Conservation (phyloP, 345 rosid species). For the Linum usitatissimum region DNA sequence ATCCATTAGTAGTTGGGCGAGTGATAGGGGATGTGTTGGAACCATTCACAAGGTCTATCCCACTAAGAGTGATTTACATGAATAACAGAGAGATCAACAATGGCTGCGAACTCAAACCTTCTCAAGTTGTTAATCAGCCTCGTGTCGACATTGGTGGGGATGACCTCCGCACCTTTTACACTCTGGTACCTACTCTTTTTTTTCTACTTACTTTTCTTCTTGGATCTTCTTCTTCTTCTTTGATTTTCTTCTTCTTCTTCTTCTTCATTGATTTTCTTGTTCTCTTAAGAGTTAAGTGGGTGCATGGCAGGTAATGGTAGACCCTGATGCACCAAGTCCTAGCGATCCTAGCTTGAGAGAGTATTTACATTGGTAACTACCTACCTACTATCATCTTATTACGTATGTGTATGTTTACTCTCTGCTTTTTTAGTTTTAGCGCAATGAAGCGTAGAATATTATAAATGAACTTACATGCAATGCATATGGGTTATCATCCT, state of each 20-base stretch:
- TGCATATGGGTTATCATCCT: no score
- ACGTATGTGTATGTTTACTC: not conserved
- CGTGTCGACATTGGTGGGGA: conserved; percentile 52
- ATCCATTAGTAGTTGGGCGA: conserved; percentile 52
- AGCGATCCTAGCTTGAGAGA: conserved; percentile 50
- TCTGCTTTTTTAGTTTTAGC: no score
- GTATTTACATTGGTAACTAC: conserved; percentile 48
- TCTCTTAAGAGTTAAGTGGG: no score
- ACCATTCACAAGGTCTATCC: conserved; percentile 36
- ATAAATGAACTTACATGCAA: no score
- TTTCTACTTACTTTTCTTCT: not conserved
- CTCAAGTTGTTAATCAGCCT: conserved; percentile 40
- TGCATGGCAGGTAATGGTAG: conserved; percentile 47
- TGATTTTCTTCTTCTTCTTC: no score
- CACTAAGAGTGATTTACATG: conserved; percentile 28
- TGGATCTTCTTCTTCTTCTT: not conserved
- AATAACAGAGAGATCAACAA: conserved; percentile 29
- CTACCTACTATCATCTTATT: not conserved
- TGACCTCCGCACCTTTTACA: conserved; percentile 57
- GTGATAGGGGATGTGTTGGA: conserved; percentile 64
- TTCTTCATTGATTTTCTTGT: not conserved
- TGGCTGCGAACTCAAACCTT: conserved; percentile 55
- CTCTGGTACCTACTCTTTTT: conserved; percentile 28
- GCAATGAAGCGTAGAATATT: no score
- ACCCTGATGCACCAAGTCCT: conserved; percentile 72